Base-by-base conservation (phyloP, 1,139 yeast genomes). In the Candida sojae region DNA sequence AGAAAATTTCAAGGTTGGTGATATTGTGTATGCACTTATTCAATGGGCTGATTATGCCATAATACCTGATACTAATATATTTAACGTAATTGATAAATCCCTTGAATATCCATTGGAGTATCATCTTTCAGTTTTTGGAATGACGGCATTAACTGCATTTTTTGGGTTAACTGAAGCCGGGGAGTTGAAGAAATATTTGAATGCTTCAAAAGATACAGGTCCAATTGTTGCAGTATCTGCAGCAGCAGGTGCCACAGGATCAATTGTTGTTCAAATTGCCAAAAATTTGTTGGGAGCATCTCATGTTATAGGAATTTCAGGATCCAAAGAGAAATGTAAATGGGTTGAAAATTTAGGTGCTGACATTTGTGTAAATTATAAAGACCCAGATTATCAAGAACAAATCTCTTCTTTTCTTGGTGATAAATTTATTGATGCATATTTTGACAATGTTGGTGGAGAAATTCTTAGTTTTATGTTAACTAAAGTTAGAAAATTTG, bases 231-330 rank as follows among this genome's bases (percentile, higher is more conserved):
- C 82, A 42, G 72, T 84, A 33, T 79, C 86, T 28, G 89, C 88
- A 49, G 90, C 90, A 25, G 79, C 87, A 6, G 79, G 91, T 52
- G 88, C 88, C 26, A 84, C 85, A 33, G 90, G 91, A 28, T 73
- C 83, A n/a, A 65, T 77, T 48, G 83, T 73, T 33, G 79, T 83
- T 37, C 89, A 84, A 62, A 59, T 84, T 30, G 85, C 88, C 43
- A 73, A 82, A 53, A 68, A 78, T 47, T 61, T 80, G n/a, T 69
- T 78, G 57, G 79, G 80, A 43, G 84, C 84, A 32, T 66, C 71
- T 46, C 78, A 73, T 54, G 86, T 85, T 33, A 73, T 84, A 60
- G 90, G 86, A 46, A 75, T 84, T 57, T 83, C 88, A 21, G 88
- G 90, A 50, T 78, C 84, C 17, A 70, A 67, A 12, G 85, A 73